phyloP scores from a whole-genome alignment of 116 monocot genomes.

The Iris pallida region DNA sequence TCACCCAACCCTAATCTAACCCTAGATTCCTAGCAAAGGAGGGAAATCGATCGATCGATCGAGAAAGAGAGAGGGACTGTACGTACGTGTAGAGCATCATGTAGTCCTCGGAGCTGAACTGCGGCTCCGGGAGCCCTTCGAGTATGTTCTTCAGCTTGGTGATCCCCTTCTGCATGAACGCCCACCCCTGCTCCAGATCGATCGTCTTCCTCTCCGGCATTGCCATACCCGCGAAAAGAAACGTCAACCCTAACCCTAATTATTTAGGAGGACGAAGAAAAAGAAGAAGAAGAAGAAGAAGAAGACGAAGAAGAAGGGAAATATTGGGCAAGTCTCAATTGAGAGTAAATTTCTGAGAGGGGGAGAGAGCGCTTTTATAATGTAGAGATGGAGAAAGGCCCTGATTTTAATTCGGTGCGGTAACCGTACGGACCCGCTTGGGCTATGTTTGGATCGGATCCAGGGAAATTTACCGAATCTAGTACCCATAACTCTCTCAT shows the following conservation, averaged over 20 bases:
- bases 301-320: background rate
- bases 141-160: constrained; percentile 60
- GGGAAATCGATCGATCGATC: background rate
- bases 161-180: constrained; percentile 59
- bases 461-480: no score
- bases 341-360: no score
- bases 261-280: no score
- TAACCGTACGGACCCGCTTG: no score
- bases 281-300: no score
- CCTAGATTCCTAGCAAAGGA: background rate
- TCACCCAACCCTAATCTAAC: background rate
- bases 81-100: constrained; percentile 78
- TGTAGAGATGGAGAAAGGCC: no score
- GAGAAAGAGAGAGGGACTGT: background rate
- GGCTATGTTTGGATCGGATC: no score
- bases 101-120: constrained; percentile 62
- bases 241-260: constrained; percentile 3
- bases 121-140: constrained; percentile 48
- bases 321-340: no score
- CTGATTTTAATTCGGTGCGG: no score
- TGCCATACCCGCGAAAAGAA: constrained; percentile 20
- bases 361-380: no score
- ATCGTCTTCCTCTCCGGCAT: constrained; percentile 49
- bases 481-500: no score
- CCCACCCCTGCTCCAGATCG: constrained; percentile 64